Conservation (phyloP, 1,284 basidiomycete species). For the Inonotus hispidus region DNA sequence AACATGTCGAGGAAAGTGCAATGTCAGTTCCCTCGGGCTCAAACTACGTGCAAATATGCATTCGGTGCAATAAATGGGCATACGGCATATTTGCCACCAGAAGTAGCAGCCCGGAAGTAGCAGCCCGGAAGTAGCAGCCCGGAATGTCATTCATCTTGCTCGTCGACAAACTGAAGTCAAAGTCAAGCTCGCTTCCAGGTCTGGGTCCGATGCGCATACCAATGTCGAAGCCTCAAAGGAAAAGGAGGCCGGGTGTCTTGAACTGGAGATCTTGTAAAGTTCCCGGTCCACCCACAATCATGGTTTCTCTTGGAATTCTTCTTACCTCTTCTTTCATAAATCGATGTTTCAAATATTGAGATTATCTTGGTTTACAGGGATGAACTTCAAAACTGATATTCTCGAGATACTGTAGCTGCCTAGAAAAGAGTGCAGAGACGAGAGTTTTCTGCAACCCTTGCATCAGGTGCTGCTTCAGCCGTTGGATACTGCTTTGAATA, state of each 20-base stretch:
- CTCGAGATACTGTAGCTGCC: too few species aligned
- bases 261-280: slow-evolving; percentile 54
- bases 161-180: slow-evolving; percentile 32
- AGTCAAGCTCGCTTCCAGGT: neutral
- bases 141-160: slow-evolving; percentile 47
- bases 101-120: too few species aligned
- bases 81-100: slow-evolving; percentile 60
- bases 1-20: too few species aligned
- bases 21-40: too few species aligned
- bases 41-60: too few species aligned
- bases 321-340: slow-evolving; percentile 21
- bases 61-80: slow-evolving; percentile 70
- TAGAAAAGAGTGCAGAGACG: too few species aligned
- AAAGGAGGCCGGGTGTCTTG: slow-evolving; percentile 16
- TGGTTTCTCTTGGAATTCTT: slow-evolving; percentile 62
- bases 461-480: too few species aligned
- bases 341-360: neutral
- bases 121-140: slow-evolving; percentile 48
- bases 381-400: too few species aligned
- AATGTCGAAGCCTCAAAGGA: slow-evolving; percentile 16
- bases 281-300: slow-evolving; percentile 57
- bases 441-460: too few species aligned
- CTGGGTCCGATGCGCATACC: too few species aligned
- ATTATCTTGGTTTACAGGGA: slow-evolving; percentile 22
- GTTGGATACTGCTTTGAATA: too few species aligned